Percentiles rank a stretch among this genome's conserved stretches.
Conservation (phyloP, 805 yeast species). For the Nakazawaea wickerhamii region DNA sequence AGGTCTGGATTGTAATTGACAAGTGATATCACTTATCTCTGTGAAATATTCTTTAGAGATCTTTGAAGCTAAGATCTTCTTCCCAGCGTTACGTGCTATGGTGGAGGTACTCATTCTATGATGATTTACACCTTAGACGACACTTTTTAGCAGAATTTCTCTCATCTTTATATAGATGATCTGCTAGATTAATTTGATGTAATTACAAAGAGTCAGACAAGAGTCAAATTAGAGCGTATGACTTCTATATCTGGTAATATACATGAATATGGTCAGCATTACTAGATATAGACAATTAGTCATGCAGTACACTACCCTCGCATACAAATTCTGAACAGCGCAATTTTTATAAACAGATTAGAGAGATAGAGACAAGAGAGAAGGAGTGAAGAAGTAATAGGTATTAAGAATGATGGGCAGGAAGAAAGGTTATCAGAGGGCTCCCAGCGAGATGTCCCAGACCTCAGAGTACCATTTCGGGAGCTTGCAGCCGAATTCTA, state of each 20-base stretch:
- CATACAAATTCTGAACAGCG: too few species aligned
- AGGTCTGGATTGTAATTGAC: conserved; percentile 49
- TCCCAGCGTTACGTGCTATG: conserved; percentile 57
- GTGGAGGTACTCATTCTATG: too few species aligned
- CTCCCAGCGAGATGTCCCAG: conserved; percentile 25
- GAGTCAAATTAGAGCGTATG: neutral
- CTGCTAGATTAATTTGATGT: too few species aligned
- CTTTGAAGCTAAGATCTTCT: conserved; percentile 80
- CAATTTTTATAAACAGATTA: neutral
- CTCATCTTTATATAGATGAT: too few species aligned
- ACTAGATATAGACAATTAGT: too few species aligned
- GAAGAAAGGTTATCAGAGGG: conserved; percentile 29
- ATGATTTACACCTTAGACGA: too few species aligned
- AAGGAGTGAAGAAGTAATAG: neutral
- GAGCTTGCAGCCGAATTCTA: neutral
- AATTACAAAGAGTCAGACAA: neutral
- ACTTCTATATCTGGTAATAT: neutral
- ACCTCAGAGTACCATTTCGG: conserved; percentile 24
- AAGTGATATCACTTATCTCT: conserved; percentile 61
- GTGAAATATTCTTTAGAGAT: conserved; percentile 78
- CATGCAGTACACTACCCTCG: too few species aligned
- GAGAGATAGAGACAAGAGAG: neutral
- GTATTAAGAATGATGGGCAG: conserved; percentile 19
- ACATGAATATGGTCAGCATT: neutral
- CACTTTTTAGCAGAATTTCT: too few species aligned